Evolutionary conservation across 164 flowering plant species (phyloP).

Genomic region (Houttuynia cordata): DNA sequence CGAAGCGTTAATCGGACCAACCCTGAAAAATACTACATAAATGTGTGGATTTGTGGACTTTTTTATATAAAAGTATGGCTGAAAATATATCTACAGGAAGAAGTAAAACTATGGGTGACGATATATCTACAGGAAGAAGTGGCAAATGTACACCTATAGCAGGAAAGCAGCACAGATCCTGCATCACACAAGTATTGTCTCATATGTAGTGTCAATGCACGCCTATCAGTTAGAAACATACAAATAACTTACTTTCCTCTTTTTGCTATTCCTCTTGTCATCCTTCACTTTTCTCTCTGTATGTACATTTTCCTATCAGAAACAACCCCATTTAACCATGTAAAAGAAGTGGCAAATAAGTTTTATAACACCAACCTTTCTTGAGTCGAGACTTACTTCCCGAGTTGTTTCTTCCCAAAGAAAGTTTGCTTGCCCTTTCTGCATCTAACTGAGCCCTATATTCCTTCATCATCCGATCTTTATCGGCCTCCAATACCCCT

Average conservation of each 20-base stretch:
- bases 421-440: slow-evolving; percentile 87
- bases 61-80: no score
- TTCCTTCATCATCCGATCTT: slow-evolving; percentile 90
- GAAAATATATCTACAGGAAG: no score
- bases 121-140: no score
- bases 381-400: slow-evolving; percentile 42
- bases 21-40: no score
- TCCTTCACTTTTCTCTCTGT: slow-evolving; percentile 75
- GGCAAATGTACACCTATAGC: no score
- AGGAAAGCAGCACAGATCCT: neutral
- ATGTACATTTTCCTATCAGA: slow-evolving; percentile 10
- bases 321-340: neutral
- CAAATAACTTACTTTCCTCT: slow-evolving; percentile 58
- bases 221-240: slow-evolving; percentile 1
- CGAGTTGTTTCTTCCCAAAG: slow-evolving; percentile 74
- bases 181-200: neutral
- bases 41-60: no score
- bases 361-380: slow-evolving; percentile 35
- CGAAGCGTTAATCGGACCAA: no score
- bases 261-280: slow-evolving; percentile 66
- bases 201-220: neutral
- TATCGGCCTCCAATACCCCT: slow-evolving; percentile 88
- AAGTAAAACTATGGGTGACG: no score
- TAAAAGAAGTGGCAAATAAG: neutral
- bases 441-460: slow-evolving; percentile 96